Percentiles rank a stretch among this genome's conserved stretches.
phyloP scores from a whole-genome alignment of 139 green algal species.

The Penium margaritaceum region DNA sequence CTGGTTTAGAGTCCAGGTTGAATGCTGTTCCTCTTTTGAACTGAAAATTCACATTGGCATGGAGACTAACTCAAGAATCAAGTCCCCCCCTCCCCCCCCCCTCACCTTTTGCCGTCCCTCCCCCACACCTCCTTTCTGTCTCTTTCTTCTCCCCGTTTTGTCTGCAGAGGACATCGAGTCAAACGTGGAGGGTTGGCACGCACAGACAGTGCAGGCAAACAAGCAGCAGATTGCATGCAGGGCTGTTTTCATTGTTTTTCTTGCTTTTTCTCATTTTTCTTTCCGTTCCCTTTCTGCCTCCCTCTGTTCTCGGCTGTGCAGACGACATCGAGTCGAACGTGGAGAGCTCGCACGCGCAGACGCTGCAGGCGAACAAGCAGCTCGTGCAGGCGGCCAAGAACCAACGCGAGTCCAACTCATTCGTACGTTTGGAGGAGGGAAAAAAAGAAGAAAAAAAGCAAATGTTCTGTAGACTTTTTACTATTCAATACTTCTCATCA shows the following conservation, averaged over 20 bases:
- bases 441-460: too few relatives aligned
- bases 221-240: slow-evolving; percentile 39
- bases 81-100: background rate
- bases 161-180: slow-evolving; percentile 51
- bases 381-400: slow-evolving; percentile 44
- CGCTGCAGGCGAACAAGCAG: slow-evolving; percentile 41
- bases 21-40: too few relatives aligned
- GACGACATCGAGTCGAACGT: slow-evolving; percentile 58
- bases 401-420: slow-evolving; percentile 34
- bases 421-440: too few relatives aligned
- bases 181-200: slow-evolving; percentile 47
- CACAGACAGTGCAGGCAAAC: slow-evolving; percentile 36
- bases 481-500: slow-evolving; percentile 4
- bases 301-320: slow-evolving; percentile 7
- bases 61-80: too few relatives aligned
- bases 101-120: background rate
- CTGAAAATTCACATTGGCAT: too few relatives aligned
- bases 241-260: background rate
- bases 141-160: background rate
- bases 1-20: too few relatives aligned
- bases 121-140: background rate
- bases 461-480: too few relatives aligned
- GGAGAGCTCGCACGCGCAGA: slow-evolving; percentile 40
- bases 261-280: slow-evolving; percentile 14
- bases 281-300: background rate